A percentile compares a stretch with the other conserved stretches of the same genome.
These are phyloP conservation scores for Cryphonectria radicalis DNA, from an alignment of 2,329 filamentous ascomycete genomes.

Conservation along the genomic window DNA sequence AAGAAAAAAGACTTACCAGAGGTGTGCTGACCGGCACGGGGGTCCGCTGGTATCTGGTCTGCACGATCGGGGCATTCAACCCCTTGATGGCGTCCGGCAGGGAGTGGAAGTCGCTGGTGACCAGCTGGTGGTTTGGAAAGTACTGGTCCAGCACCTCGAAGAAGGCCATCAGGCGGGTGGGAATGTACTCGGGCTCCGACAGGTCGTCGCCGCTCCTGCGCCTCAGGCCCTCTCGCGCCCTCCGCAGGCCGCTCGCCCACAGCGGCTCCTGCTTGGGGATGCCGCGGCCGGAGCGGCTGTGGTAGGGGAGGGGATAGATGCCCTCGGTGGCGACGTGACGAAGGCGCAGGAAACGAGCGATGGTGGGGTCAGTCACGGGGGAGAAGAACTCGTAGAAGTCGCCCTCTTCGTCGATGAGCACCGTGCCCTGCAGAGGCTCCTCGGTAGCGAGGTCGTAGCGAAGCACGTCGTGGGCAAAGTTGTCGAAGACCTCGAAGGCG, in stretches of 20 bases:
- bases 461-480: conserved; percentile 93
- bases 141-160: conserved; percentile 87
- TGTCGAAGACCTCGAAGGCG: conserved; percentile 97
- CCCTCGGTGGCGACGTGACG: conserved; percentile 74
- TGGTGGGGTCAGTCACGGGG: conserved; percentile 73
- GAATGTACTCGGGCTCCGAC: conserved; percentile 87
- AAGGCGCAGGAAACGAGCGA: conserved; percentile 81
- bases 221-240: conserved; percentile 1
- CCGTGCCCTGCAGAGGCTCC: conserved; percentile 82
- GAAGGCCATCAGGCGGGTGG: conserved; percentile 93
- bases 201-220: conserved; percentile 67
- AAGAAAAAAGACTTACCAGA: conserved; percentile 62
- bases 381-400: conserved; percentile 97
- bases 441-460: conserved; percentile 86
- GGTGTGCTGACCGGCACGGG: conserved; percentile 91
- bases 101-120: conserved; percentile 88
- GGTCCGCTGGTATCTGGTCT: conserved; percentile 85
- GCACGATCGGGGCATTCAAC: conserved; percentile 91
- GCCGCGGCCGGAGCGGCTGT: conserved; percentile 35
- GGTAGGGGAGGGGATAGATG: conserved; percentile 66
- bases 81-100: conserved; percentile 83
- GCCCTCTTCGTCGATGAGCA: conserved; percentile 81
- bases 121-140: conserved; percentile 86
- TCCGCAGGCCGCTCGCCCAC: conserved; percentile 15
- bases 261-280: conserved; percentile 24